A percentile compares a stretch with the other conserved stretches of the same genome.
These are phyloP conservation scores for Globisporangium splendens DNA, from an alignment of 352 stramenopile genomes.

Conservation along the genomic window DNA sequence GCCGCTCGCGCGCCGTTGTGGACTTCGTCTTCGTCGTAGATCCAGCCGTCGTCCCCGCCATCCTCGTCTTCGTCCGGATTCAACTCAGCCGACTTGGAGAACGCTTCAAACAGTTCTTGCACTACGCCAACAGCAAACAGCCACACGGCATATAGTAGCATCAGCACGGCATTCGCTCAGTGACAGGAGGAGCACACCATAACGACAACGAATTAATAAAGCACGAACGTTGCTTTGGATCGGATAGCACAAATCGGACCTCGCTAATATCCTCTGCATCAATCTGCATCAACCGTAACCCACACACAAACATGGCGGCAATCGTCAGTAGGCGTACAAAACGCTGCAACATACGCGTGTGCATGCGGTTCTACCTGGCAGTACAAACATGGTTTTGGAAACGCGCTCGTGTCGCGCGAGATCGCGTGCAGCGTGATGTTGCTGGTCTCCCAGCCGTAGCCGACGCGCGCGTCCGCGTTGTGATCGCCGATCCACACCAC, in stretches of 20 bases:
- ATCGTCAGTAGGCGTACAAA: too few species aligned
- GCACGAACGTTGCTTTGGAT: constrained; percentile 59
- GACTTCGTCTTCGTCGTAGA: constrained; percentile 82
- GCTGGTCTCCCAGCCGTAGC: constrained; percentile 75
- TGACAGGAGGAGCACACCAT: too few species aligned
- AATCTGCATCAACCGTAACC: constrained; percentile 21
- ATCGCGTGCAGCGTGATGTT: constrained; percentile 74
- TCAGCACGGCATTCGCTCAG: neutral
- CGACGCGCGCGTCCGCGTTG: constrained; percentile 25
- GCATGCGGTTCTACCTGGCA: constrained; percentile 41
- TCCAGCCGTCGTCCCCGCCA: constrained; percentile 56
- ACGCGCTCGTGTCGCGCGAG: constrained; percentile 59
- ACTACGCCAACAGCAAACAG: constrained; percentile 25
- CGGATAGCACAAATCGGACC: constrained; percentile 68
- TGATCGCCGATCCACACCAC: constrained; percentile 58
- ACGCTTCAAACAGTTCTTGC: constrained; percentile 66
- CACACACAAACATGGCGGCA: too few species aligned
- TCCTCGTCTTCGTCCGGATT: constrained; percentile 75
- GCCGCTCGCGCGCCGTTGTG: constrained; percentile 53
- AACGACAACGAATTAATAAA: too few species aligned
- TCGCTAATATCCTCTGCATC: constrained; percentile 64
- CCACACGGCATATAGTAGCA: neutral
- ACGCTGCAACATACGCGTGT: too few species aligned
- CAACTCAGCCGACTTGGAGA: constrained; percentile 79
- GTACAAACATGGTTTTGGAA: constrained; percentile 71